phyloP scores from a whole-genome alignment of 1,284 basidiomycete genomes.

The Athelia sp. region DNA sequence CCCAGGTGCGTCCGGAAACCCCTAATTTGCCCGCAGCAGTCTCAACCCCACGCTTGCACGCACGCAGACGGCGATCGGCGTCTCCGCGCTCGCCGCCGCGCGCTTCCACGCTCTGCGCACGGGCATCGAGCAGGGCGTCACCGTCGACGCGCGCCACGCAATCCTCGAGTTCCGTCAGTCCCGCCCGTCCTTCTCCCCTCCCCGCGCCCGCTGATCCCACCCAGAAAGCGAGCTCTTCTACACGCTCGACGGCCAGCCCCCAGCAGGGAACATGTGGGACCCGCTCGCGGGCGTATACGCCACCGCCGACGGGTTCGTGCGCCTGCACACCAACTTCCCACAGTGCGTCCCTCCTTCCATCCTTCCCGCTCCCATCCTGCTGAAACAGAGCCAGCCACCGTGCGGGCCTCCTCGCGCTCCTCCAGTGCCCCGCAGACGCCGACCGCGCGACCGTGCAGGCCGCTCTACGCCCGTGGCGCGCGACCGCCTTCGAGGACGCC shows the following conservation, averaged over 20 bases:
- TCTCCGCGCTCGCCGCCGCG: conserved; percentile 49
- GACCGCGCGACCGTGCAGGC: conserved; percentile 33
- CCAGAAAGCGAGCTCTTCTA: conserved; percentile 50
- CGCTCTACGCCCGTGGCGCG: conserved; percentile 39
- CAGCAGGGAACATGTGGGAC: conserved; percentile 39
- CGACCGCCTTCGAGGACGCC: conserved; percentile 46
- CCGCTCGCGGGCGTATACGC: conserved; percentile 47
- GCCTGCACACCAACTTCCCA: conserved; percentile 62
- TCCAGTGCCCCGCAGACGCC: conserved; percentile 24
- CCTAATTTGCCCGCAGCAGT: too few species aligned
- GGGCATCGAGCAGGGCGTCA: conserved; percentile 41
- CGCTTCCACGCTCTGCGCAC: conserved; percentile 45
- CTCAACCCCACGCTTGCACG: conserved; percentile 14
- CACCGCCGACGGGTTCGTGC: conserved; percentile 44
- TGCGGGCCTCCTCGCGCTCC: conserved; percentile 44
- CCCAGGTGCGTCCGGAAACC: conserved; percentile 40
- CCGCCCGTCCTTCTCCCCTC: background rate
- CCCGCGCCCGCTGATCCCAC: background rate
- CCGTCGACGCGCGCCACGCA: conserved; percentile 53
- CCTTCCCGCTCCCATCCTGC: background rate
- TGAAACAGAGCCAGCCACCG: conserved; percentile 36
- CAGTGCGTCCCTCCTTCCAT: conserved; percentile 37
- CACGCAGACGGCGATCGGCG: conserved; percentile 39
- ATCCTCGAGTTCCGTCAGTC: conserved; percentile 51
- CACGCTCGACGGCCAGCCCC: conserved; percentile 35